A percentile compares a stretch with the other conserved stretches of the same genome.
These are phyloP conservation scores for Pleurotus cornucopiae DNA, from an alignment of 768 basidiomycete genomes.

Conservation along the genomic window DNA sequence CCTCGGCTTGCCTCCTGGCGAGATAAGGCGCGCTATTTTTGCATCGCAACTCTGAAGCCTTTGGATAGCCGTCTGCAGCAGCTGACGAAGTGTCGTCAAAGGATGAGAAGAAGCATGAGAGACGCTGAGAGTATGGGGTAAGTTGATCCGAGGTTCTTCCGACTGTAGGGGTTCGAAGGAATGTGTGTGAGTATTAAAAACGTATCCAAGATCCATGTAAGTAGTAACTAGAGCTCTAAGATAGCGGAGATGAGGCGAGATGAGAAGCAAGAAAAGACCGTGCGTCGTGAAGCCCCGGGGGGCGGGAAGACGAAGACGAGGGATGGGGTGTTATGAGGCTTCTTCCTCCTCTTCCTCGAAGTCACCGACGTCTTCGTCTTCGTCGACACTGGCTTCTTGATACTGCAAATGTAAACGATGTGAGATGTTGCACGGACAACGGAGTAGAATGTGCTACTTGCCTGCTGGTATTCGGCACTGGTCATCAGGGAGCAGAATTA, in stretches of 20 bases:
- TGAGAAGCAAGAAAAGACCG: neutral
- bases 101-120: no score
- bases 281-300: no score
- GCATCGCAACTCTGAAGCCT: no score
- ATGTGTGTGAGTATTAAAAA: neutral
- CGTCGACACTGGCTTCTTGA: slow-evolving; percentile 51
- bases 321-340: neutral
- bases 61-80: no score
- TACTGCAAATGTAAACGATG: slow-evolving; percentile 33
- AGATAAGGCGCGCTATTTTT: neutral
- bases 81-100: no score
- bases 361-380: slow-evolving; percentile 36
- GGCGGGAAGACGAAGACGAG: neutral
- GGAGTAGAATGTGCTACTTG: slow-evolving; percentile 18
- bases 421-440: neutral
- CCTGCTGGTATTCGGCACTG: slow-evolving; percentile 90
- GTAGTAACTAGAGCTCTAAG: neutral
- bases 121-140: neutral
- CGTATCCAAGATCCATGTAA: neutral
- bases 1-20: neutral
- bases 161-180: neutral
- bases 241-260: neutral
- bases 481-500: neutral
- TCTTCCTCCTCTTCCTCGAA: slow-evolving; percentile 22
- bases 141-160: neutral